Conservation (phyloP, 345 rosid species). For the Hypericum androsaemum region DNA sequence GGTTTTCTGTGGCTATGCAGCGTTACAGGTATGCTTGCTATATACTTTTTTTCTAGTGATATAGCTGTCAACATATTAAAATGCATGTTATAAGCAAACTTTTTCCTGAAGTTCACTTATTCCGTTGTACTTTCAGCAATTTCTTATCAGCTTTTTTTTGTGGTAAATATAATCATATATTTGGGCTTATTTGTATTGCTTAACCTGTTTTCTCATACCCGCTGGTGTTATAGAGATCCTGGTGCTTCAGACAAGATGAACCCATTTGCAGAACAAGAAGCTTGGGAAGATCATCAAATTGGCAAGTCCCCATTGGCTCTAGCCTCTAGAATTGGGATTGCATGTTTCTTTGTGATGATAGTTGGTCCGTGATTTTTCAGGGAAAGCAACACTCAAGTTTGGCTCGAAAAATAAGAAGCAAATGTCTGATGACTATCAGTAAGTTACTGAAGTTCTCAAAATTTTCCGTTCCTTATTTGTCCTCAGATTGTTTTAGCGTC, state of each 20-base stretch:
- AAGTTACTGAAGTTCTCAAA: slow-evolving; percentile 17
- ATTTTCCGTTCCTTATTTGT: too few relatives aligned
- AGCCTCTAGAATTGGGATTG: slow-evolving; percentile 4
- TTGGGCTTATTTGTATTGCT: too few relatives aligned
- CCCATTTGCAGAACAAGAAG: slow-evolving; percentile 98
- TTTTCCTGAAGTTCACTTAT: too few relatives aligned
- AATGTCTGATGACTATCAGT: slow-evolving; percentile 66
- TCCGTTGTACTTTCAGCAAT: too few relatives aligned
- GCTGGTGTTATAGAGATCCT: slow-evolving; percentile 34
- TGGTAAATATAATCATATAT: too few relatives aligned
- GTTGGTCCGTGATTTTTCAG: slow-evolving; percentile 32
- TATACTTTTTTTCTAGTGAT: background rate
- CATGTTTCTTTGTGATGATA: slow-evolving; percentile 6
- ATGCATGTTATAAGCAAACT: too few relatives aligned
- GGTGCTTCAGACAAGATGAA: slow-evolving; percentile 78
- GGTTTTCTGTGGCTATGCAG: slow-evolving; percentile 84
- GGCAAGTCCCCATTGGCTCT: slow-evolving; percentile 30
- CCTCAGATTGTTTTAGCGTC: too few relatives aligned
- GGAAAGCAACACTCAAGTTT: slow-evolving; percentile 65
- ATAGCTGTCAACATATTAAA: too few relatives aligned
- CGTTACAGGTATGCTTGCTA: slow-evolving; percentile 55
- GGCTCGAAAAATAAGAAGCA: slow-evolving; percentile 76
- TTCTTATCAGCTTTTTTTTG: too few relatives aligned
- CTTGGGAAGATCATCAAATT: slow-evolving; percentile 98
- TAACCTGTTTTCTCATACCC: background rate